Conservation (phyloP, 805 yeast genomes). For the Cyberlindnera meyerae region DNA sequence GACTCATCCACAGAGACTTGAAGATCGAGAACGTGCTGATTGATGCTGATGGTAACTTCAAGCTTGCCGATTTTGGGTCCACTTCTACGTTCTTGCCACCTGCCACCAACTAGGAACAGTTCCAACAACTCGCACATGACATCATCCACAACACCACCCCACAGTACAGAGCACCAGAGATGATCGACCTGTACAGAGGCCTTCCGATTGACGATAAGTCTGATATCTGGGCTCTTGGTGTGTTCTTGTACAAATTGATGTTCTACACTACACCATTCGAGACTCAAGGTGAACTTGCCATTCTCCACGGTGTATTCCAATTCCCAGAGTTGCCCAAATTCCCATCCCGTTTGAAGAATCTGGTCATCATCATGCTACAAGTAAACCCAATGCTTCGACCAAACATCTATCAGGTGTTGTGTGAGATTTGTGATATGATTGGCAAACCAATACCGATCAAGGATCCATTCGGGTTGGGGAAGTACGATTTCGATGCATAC, state of each 20-base stretch:
- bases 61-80: conserved; percentile 92
- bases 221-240: conserved; percentile 96
- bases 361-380: conserved; percentile 74
- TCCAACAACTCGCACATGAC: conserved; percentile 75
- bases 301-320: conserved; percentile 74
- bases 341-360: conserved; percentile 65
- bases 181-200: conserved; percentile 83
- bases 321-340: conserved; percentile 69
- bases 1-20: conserved; percentile 82
- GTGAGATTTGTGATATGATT: conserved; percentile 56
- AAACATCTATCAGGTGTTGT: conserved; percentile 73
- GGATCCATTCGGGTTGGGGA: conserved; percentile 42
- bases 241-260: conserved; percentile 83
- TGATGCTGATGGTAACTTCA: conserved; percentile 62
- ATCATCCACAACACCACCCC: conserved; percentile 90
- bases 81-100: conserved; percentile 67
- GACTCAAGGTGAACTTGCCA: conserved; percentile 74
- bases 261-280: conserved; percentile 96
- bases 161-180: conserved; percentile 93
- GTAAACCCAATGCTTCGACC: conserved; percentile 83
- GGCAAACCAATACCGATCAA: conserved; percentile 45
- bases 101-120: conserved; percentile 70
- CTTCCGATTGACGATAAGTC: conserved; percentile 85
- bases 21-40: conserved; percentile 93
- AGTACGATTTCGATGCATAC: conserved; percentile 53